Percentiles rank a stretch among this genome's conserved stretches.
Evolutionary conservation across 108 stramenopile genomes (phyloP).

Genomic region (Aurantiochytrium sp.): DNA sequence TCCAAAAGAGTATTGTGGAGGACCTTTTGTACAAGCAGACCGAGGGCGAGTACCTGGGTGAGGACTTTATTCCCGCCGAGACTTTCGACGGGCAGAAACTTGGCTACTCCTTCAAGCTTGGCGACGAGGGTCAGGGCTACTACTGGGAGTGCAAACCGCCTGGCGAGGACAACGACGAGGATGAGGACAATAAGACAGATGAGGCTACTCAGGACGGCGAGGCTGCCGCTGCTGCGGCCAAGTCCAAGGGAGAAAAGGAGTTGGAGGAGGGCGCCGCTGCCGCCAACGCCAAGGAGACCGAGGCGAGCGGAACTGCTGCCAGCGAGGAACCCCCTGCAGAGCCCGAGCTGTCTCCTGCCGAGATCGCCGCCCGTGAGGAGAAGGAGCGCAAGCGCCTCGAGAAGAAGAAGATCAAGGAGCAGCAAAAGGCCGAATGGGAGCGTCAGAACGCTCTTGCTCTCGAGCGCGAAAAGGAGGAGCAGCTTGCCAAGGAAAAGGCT

Average conservation of each 20-base stretch:
- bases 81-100: background rate
- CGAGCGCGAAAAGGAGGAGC: background rate
- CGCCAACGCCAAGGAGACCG: background rate
- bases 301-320: background rate
- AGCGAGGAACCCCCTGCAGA: background rate
- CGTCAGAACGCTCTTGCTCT: background rate
- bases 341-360: background rate
- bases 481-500: background rate
- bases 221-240: background rate
- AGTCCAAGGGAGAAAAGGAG: background rate
- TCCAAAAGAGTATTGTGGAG: background rate
- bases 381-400: background rate
- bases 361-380: background rate
- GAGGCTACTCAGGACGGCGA: background rate
- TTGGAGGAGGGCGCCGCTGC: background rate
- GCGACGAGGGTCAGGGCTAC: background rate
- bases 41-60: slow-evolving; percentile 8
- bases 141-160: slow-evolving; percentile 17
- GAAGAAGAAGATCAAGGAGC: background rate
- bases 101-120: background rate
- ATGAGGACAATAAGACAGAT: background rate
- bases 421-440: slow-evolving; percentile 14
- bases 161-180: background rate
- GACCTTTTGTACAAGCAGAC: background rate
- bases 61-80: background rate